Base-by-base conservation (phyloP, 225 moss, liverwort and hornwort species). In the Neckera pumila region DNA sequence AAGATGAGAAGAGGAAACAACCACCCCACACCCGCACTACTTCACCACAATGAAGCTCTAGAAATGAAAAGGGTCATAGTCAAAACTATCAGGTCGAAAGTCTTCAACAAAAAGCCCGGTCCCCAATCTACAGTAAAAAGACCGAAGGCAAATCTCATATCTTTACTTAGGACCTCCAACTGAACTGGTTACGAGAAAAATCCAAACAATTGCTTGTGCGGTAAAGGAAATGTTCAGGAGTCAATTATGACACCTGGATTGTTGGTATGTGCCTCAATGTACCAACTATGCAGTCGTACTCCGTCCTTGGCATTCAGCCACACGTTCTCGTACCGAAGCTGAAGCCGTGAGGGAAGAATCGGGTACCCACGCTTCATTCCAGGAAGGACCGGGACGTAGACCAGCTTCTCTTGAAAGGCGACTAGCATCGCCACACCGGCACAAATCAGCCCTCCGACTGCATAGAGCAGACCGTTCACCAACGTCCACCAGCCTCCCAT, bases 371-470 rank as follows among this genome's bases (percentile, higher is more conserved):
- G 95, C 79, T 94, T 95, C 97, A 97, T 96, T 36, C 98, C 97
- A 88, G 95, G 98, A 82, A 98, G 94, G 56, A 98, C 93, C 11
- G 98, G 98, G 57, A 98, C 96, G 54, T 98, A 98, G 45, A 97
- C 96, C 92, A 98, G 90, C 95, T 97, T 97, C 90, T 98, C 98
- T 90, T 98, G 97, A 89, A 98, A 90, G 30, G 98, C 95, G 58
- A 98, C 97, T 63, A 98, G 92, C 84, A 98, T 91, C 82, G 97
- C 93, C 85, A 98, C 88, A 88, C 95, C 92, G 75, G 95, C 96
- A 75, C 95, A 95, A 82, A 92, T 93, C 28, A 98, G 82, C 51
- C 97, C 98, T 76, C 96, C 96, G 42, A 91, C 84, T 51, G 94
- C 98, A 90, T 95, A 98, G 38, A 98, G 86, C 83, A 98, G 87